phyloP scores from a whole-genome alignment of 2,329 filamentous ascomycete species.

The Trichoderma guizhouense region DNA sequence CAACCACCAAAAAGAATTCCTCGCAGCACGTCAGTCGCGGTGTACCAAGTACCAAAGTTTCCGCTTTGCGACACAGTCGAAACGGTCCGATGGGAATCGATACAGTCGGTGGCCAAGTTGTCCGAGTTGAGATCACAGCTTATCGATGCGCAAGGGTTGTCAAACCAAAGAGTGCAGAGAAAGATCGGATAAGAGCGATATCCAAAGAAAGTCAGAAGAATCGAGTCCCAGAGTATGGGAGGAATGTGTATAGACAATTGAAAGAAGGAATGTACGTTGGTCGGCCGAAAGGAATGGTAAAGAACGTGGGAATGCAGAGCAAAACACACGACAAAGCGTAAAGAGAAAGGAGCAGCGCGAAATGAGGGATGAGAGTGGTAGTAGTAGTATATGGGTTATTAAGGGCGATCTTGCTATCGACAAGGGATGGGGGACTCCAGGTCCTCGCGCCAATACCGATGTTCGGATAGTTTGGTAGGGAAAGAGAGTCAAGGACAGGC shows the following conservation, averaged over 20 bases:
- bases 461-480: background rate
- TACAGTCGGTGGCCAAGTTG: background rate
- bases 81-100: slow-evolving; percentile 12
- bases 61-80: background rate
- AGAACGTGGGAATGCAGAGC: slow-evolving; percentile 18
- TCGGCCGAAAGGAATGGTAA: slow-evolving; percentile 18
- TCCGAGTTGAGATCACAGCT: background rate
- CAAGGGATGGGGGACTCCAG: slow-evolving; percentile 15
- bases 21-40: background rate
- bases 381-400: background rate
- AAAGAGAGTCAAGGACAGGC: background rate
- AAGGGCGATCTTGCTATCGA: slow-evolving; percentile 9
- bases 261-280: slow-evolving; percentile 18
- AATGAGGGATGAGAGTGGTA: slow-evolving; percentile 3
- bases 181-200: background rate
- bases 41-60: background rate
- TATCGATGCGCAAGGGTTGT: slow-evolving; percentile 3
- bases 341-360: slow-evolving; percentile 3
- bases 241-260: slow-evolving; percentile 16
- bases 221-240: background rate
- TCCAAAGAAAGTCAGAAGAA: background rate
- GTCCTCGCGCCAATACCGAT: background rate
- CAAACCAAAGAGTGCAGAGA: background rate
- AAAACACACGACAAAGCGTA: slow-evolving; percentile 10
- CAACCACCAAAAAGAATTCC: slow-evolving; percentile 10